Conservation (phyloP, 352 stramenopile genomes). For the Phytophthora melonis region DNA sequence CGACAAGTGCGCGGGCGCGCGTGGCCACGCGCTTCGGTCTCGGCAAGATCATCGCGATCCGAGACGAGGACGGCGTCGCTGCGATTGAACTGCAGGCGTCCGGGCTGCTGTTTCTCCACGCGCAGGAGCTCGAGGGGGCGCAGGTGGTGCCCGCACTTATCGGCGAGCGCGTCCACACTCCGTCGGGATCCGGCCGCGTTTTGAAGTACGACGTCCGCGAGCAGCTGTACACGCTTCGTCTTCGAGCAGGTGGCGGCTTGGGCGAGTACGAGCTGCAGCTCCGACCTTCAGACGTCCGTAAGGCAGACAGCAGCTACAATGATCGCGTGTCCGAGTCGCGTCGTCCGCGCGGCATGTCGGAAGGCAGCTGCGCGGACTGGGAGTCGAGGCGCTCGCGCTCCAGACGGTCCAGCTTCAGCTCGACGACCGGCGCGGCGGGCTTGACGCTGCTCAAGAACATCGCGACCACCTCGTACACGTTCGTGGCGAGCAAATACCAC, state of each 20-base stretch:
- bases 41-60: constrained; percentile 61
- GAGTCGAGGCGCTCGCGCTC: constrained; percentile 22
- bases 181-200: constrained; percentile 61
- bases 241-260: constrained; percentile 40
- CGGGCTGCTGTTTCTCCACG: constrained; percentile 38
- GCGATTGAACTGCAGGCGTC: constrained; percentile 58
- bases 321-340: constrained; percentile 35
- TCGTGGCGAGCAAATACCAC: constrained; percentile 77
- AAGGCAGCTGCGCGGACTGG: constrained; percentile 27
- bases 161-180: constrained; percentile 67
- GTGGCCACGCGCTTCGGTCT: constrained; percentile 76
- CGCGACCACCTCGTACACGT: constrained; percentile 69
- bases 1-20: constrained; percentile 45
- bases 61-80: constrained; percentile 60
- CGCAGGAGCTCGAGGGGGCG: constrained; percentile 51
- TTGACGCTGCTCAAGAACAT: constrained; percentile 70
- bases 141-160: constrained; percentile 67
- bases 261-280: constrained; percentile 53
- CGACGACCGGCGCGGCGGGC: constrained; percentile 26
- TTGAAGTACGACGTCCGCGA: constrained; percentile 55
- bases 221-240: constrained; percentile 64
- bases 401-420: constrained; percentile 26
- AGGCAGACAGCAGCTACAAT: constrained; percentile 26
- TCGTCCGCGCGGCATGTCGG: constrained; percentile 45
- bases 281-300: constrained; percentile 51